phyloP scores from a whole-genome alignment of 768 basidiomycete genomes.

The Gyrodon lividus region DNA sequence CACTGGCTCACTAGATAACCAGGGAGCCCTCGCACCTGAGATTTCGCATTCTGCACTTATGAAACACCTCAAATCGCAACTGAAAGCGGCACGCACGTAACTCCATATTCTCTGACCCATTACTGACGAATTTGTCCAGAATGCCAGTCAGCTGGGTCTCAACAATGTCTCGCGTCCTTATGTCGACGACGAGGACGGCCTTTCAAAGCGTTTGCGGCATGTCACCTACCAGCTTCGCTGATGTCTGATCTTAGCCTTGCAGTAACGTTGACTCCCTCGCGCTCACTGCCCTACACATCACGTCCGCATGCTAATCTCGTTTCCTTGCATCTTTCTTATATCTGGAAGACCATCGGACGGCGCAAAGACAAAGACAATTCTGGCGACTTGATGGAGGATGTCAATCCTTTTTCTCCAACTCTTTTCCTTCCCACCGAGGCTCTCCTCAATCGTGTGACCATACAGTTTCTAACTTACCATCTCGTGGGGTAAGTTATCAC shows the following conservation, averaged over 20 bases:
- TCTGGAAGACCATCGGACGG: constrained; percentile 32
- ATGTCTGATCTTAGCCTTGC: constrained; percentile 12
- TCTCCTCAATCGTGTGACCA: constrained; percentile 50
- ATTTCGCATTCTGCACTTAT: constrained; percentile 51
- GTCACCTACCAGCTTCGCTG: constrained; percentile 6
- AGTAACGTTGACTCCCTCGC: constrained; percentile 44
- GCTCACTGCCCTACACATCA: constrained; percentile 30
- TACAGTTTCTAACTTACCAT: constrained; percentile 56
- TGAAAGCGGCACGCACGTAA: constrained; percentile 43
- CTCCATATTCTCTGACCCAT: constrained; percentile 1
- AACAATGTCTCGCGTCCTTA: constrained; percentile 54
- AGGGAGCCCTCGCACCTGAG: constrained; percentile 36
- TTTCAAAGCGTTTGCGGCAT: constrained; percentile 38
- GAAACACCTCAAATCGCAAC: constrained; percentile 47
- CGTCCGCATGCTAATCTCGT: constrained; percentile 31
- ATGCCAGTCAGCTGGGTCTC: constrained; percentile 56
- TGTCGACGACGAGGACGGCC: constrained; percentile 43
- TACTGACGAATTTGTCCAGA: constrained; percentile 41
- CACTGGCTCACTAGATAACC: constrained; percentile 51
- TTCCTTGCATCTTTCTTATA: constrained; percentile 41
- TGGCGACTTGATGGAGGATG: constrained; percentile 33
- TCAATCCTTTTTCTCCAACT: constrained; percentile 50
- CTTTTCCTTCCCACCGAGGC: constrained; percentile 55
- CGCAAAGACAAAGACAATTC: constrained; percentile 6
- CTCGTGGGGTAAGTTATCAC: constrained; percentile 50